Conservation (phyloP, 371 early-diverging fungal genomes). For the Actinomortierella wolfii region DNA sequence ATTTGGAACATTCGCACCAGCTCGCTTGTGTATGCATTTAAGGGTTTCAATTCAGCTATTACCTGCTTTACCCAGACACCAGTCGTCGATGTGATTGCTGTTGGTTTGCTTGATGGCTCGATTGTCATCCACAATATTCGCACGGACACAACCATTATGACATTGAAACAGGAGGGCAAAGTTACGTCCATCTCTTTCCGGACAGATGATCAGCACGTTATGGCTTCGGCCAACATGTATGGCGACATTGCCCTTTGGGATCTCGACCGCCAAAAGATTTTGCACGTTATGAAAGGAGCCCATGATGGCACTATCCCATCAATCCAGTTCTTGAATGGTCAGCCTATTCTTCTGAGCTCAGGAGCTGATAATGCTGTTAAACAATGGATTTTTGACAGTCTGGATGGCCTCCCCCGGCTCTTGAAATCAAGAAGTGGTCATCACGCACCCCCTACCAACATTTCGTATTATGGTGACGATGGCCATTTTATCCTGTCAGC, state of each 20-base stretch:
- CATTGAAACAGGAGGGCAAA: conserved; percentile 81
- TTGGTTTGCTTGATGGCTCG: conserved; percentile 89
- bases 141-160: conserved; percentile 73
- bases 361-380: conserved; percentile 91
- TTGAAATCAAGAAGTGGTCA: conserved; percentile 88
- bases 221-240: conserved; percentile 87
- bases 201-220: conserved; percentile 81
- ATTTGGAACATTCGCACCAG: conserved; percentile 90
- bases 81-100: conserved; percentile 89
- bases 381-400: conserved; percentile 94
- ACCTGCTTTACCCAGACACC: conserved; percentile 85
- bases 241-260: conserved; percentile 96
- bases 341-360: conserved; percentile 87
- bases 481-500: conserved; percentile 76
- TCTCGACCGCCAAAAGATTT: conserved; percentile 73
- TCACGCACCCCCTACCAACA: conserved; percentile 79
- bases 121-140: conserved; percentile 85
- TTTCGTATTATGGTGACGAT: conserved; percentile 77
- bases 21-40: conserved; percentile 81
- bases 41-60: conserved; percentile 75
- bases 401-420: conserved; percentile 79
- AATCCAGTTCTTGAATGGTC: conserved; percentile 78
- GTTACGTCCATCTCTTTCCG: conserved; percentile 92
- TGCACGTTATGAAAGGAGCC: conserved; percentile 80
- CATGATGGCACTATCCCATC: conserved; percentile 82